These are phyloP conservation scores for Geotrichum siamense DNA, from an alignment of 1,139 yeast species.

Conservation along the genomic window DNA sequence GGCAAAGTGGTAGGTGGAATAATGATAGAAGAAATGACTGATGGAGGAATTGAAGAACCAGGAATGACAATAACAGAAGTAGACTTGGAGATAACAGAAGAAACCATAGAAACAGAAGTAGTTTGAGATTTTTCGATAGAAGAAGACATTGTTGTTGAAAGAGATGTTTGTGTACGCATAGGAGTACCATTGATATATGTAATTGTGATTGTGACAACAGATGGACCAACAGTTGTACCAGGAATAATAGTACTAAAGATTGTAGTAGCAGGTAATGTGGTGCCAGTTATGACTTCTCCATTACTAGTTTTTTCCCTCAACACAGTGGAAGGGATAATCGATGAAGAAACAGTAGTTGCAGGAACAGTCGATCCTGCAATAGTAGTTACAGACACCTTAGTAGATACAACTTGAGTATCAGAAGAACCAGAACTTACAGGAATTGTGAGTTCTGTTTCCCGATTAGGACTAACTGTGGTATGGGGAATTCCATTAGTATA, in stretches of 20 bases:
- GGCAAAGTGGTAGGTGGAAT: conserved; percentile 6
- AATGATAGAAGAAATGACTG: background rate
- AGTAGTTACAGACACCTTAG: conserved; percentile 9
- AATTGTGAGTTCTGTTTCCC: conserved; percentile 15
- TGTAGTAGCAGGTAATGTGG: background rate
- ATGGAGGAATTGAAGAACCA: conserved; percentile 6
- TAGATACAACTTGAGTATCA: background rate
- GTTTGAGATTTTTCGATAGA: conserved; percentile 18
- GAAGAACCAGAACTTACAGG: background rate
- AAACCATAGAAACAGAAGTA: background rate
- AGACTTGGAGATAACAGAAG: conserved; percentile 1
- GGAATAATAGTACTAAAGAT: too few relatives aligned
- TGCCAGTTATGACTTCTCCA: background rate
- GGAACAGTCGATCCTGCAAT: conserved; percentile 17
- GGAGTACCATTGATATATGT: conserved; percentile 13
- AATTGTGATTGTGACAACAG: conserved; percentile 20
- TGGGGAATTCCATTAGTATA: background rate
- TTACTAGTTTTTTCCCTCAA: conserved; percentile 1
- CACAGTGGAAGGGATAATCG: conserved; percentile 11
- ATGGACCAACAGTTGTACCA: conserved; percentile 18
- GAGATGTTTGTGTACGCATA: conserved; percentile 8
- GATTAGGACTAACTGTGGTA: conserved; percentile 5
- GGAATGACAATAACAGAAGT: conserved; percentile 1
- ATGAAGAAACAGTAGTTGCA: conserved; percentile 18
- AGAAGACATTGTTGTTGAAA: conserved; percentile 18